Evolutionary conservation across 805 yeast genomes (phyloP), one percentile per base, ranked within the genome.

Genomic region (Teunomyces stri): DNA sequence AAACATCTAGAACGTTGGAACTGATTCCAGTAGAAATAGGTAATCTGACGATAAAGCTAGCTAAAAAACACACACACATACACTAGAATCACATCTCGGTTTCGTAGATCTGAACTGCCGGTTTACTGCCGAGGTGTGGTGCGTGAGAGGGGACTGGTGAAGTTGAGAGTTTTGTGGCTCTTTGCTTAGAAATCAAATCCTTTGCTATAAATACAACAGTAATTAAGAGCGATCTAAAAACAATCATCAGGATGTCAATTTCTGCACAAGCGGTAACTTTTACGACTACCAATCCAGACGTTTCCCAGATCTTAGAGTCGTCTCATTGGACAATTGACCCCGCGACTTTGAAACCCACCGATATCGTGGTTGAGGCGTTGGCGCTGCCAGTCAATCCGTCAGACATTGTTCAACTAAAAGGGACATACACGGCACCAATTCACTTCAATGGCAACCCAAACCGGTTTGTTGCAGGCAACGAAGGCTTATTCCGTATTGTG

Each of bases 311-410:
- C 15, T 47, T 67, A 13, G 37, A 48, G 37, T 53, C 50, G 10
- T 56, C 68, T 34, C 47, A 51, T 2, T 55, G 52, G 44, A 47
- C 54, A 18, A 62, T 66, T 27, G 68, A 66, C 42, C 45, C 56
- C 13, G 41, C 55, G 5, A 49, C 51, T 16, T 43, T 65, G 30
- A 45, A 43, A 12, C 46, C 56, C n/a, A 51, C 55, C 36, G 70
- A 84, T 45, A 71, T 89, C 11, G 68, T 89, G n/a, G 62, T 89
- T 46, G 78, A 83, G 57, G 68, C 89, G 1, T 61, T 90, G 33
- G 96, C 95, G 0, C 80, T 87, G 51, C 96, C 97, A 1, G 76
- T 91, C 52, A 91, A 91, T 60, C 97, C 97, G 0, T 86, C 96
- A 0, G 98, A 91, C 62, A 72, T 89, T 61, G 86, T 86, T 60